phyloP scores from a whole-genome alignment of 1,284 basidiomycete species.

The Fomes fomentarius region DNA sequence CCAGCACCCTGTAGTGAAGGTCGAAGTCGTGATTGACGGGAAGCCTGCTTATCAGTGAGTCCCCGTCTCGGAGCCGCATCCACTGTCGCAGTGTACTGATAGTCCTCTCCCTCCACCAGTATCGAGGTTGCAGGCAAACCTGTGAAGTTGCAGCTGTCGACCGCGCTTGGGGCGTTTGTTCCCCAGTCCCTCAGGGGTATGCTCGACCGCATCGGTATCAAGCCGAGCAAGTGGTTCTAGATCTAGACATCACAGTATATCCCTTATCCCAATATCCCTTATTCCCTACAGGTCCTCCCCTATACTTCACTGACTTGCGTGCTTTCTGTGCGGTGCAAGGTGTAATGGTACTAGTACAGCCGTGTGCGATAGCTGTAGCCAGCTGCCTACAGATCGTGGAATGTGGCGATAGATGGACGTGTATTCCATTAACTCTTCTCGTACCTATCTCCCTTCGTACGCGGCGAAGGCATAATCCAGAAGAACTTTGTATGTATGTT shows the following conservation, averaged over 20 bases:
- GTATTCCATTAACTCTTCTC: background rate
- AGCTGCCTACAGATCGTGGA: background rate
- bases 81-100: background rate
- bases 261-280: slow-evolving; percentile 1
- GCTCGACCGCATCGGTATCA: slow-evolving; percentile 56
- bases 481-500: slow-evolving; percentile 11
- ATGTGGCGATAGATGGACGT: slow-evolving; percentile 6
- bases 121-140: slow-evolving; percentile 52
- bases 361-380: slow-evolving; percentile 5
- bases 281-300: background rate
- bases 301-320: no score
- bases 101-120: slow-evolving; percentile 33
- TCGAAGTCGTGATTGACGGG: slow-evolving; percentile 72
- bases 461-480: no score
- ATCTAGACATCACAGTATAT: background rate
- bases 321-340: background rate
- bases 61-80: background rate
- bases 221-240: slow-evolving; percentile 57
- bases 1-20: slow-evolving; percentile 53
- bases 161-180: slow-evolving; percentile 52
- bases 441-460: no score
- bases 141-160: slow-evolving; percentile 45
- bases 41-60: slow-evolving; percentile 59
- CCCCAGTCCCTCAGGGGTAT: slow-evolving; percentile 54
- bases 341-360: slow-evolving; percentile 8